Evolutionary conservation across 2,329 filamentous ascomycete genomes (phyloP), one percentile per base, ranked within the genome.

Genomic region (Chaetoscypha palmicola): DNA sequence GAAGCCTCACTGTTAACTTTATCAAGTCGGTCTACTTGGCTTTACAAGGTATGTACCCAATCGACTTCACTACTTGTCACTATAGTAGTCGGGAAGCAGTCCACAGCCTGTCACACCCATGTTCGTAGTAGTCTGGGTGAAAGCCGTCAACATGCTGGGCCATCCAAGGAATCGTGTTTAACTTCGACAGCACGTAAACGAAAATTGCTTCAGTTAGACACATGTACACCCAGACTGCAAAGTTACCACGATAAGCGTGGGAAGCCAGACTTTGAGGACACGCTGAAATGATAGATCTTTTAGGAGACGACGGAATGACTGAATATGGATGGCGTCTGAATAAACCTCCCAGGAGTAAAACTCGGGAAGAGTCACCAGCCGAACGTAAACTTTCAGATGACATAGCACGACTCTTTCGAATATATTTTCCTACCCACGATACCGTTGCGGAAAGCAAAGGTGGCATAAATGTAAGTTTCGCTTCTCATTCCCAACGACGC

Each of bases 401-500:
- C 36, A 28, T 62, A 33, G 66, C 66, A 49, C 64, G 77, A 23
- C 69, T 70, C 37, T 76, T 92, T 53, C 76, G 81, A 8, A 74
- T 94, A 40, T 94, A 90, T 64, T 96, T 91, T 57, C 90, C 89
- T 2, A 88, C 83, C 1, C 64, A 76, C 9, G 65, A 80, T 16
- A 94, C 87, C 0, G 81, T 94, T 2, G 59, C 62, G 8, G 61
- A 64, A 22, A 89, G 84, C 56, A 76, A 70, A 49, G 83, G 80
- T 22, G 85, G 83, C 2, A 67, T 63, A 45, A 62, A 65, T 44
- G 79, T 81, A 56, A 63, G 74, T 52, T 37, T 32, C 14, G 9
- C 8, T 9, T 33, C 14, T 5, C 8, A 9, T 33, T 33, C 16
- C 16, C 22, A 36, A 7, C 24, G 24, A 7, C 7, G 7, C 24